Base-by-base conservation (phyloP, 441 rosid species). In the Gossypium lobatum region DNA sequence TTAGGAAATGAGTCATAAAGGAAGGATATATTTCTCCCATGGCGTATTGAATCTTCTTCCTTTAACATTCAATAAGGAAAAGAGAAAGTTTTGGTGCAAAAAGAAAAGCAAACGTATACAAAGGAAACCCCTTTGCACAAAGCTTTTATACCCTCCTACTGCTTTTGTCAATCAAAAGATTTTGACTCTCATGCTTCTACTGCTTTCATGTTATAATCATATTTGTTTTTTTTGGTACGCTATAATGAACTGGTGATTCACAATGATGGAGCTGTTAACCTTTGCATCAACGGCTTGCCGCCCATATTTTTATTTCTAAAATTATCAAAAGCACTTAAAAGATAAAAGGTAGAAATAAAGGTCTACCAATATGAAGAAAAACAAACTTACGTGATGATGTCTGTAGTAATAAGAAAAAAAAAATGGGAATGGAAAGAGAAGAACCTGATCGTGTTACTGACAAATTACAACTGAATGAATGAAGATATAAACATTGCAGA, bases 31-130 rank as follows among this genome's bases (percentile, higher is more conserved):
- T 5, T 16, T 55, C 13, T 6, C 68, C 34, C 52, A 9, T 9
- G 14, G 31, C 34, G 70, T 63, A 72, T 54, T 39, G 73, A 64
- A 73, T 18, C 23, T 64, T 74, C 67, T 70, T 37, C 64, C 34
- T 10, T 13, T 10, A 16, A 54, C 26, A 20, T 14, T 10, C 11
- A 28, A 31, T 31, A 31, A 31, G 37, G 37, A 61, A 28, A 61
- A 17, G 25, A 48, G 31, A 53, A 13, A 21, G 0, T 63, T 78
- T 31, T 78, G n/a, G 25, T n/a, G 50, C 2, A 10, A 53, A 69
- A 42, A 28, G 52, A 4, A 28, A 28, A 52, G 20, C 23, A 14
- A 66, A 18, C 18, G 71, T 46, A 65, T 17, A 61, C 65, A 59
- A 17, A 37, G 18, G 18, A 13, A 17, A 37, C 20, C 67, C 37